Evolutionary conservation across 768 basidiomycete genomes (phyloP).

Genomic region (Hemileccinum rubropunctum): DNA sequence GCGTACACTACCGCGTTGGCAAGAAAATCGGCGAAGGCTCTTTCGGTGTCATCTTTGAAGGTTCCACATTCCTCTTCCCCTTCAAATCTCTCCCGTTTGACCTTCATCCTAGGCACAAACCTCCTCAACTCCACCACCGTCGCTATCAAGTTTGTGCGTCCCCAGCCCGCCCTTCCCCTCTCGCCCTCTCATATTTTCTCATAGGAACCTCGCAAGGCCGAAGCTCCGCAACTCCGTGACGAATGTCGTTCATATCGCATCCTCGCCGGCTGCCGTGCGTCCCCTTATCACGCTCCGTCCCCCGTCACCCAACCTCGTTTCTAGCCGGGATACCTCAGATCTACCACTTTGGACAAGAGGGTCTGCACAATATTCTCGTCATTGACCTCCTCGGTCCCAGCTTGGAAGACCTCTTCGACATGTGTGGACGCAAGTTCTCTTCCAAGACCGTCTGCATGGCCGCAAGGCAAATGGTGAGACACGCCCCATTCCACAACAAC

Average conservation of each 20-base stretch:
- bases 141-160: slow-evolving; percentile 98
- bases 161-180: not conserved
- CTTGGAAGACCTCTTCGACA: slow-evolving; percentile 97
- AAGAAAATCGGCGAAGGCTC: slow-evolving; percentile 99
- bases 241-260: slow-evolving; percentile 98
- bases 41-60: slow-evolving; percentile 95
- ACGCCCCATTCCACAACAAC: not conserved
- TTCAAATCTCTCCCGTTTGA: not conserved
- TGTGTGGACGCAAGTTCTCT: slow-evolving; percentile 97
- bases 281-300: slow-evolving; percentile 4
- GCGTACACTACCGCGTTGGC: slow-evolving; percentile 96
- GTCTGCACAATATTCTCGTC: slow-evolving; percentile 96
- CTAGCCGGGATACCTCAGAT: slow-evolving; percentile 97
- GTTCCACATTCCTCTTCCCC: slow-evolving; percentile 33
- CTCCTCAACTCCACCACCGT: slow-evolving; percentile 97
- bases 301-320: slow-evolving; percentile 17
- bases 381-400: slow-evolving; percentile 97
- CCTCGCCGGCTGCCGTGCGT: slow-evolving; percentile 85
- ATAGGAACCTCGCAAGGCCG: slow-evolving; percentile 88
- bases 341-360: slow-evolving; percentile 99
- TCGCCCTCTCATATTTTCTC: slow-evolving; percentile 14
- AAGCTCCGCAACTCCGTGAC: slow-evolving; percentile 96
- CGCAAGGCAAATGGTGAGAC: slow-evolving; percentile 88
- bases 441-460: slow-evolving; percentile 99
- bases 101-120: slow-evolving; percentile 72